These are phyloP conservation scores for Penicillium arizonense DNA, from an alignment of 495 filamentous ascomycete genomes.

Conservation along the genomic window DNA sequence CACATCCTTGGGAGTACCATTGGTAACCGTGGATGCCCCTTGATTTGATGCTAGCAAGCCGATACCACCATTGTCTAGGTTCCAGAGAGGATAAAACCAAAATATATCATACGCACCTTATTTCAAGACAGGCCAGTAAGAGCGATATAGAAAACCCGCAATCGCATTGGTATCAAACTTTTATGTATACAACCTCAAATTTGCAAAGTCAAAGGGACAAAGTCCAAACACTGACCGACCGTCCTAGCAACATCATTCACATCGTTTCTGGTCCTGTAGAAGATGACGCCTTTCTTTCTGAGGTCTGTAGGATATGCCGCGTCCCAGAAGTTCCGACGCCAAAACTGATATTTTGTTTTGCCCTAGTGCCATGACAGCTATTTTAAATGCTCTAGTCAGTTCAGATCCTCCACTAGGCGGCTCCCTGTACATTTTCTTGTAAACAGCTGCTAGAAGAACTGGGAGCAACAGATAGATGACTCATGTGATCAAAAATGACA, in stretches of 20 bases:
- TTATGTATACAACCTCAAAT: no score
- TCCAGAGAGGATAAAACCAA: conserved; percentile 53
- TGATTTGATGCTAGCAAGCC: conserved; percentile 47
- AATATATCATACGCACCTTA: conserved; percentile 52
- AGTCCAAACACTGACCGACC: conserved; percentile 15
- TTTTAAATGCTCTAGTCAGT: conserved; percentile 53
- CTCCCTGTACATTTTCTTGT: conserved; percentile 45
- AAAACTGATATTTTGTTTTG: conserved; percentile 55
- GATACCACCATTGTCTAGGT: conserved; percentile 50
- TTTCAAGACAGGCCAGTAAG: neutral
- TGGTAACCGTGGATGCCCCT: conserved; percentile 60
- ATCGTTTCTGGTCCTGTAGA: conserved; percentile 47
- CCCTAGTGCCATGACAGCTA: conserved; percentile 52
- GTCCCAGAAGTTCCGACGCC: conserved; percentile 61
- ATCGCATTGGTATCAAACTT: no score
- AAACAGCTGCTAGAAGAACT: conserved; percentile 46
- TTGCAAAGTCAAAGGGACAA: no score
- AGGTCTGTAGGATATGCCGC: conserved; percentile 61
- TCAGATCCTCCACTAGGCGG: conserved; percentile 51
- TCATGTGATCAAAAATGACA: conserved; percentile 29
- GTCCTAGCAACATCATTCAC: conserved; percentile 49
- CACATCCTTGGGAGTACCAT: conserved; percentile 70
- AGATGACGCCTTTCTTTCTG: conserved; percentile 41
- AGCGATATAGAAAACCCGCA: neutral
- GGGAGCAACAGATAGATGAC: conserved; percentile 56